Evolutionary conservation across 257 asterid genomes (phyloP).

Genomic region (Prunella vulgaris): DNA sequence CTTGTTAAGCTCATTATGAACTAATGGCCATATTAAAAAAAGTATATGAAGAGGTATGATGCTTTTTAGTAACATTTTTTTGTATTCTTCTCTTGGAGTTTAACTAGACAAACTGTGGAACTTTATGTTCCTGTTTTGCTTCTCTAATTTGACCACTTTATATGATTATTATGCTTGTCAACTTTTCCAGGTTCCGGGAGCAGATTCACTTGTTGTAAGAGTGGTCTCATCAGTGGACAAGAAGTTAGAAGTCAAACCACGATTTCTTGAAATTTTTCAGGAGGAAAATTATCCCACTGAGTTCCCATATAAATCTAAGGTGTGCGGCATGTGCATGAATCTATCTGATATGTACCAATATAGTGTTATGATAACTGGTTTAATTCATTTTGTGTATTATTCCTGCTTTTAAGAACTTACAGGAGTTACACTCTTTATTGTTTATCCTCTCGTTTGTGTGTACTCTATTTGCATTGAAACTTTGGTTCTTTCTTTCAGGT

Average conservation of each 20-base stretch:
- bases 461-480: slow-evolving; percentile 11
- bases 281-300: slow-evolving; percentile 86
- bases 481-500: slow-evolving; percentile 53
- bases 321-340: slow-evolving; percentile 25
- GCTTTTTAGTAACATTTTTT: not conserved
- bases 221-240: slow-evolving; percentile 98
- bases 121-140: not conserved
- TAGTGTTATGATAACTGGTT: slow-evolving; percentile 5
- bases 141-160: not conserved
- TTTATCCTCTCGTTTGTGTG: not conserved
- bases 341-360: not conserved
- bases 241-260: slow-evolving; percentile 88
- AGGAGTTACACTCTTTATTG: not conserved
- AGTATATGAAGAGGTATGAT: not conserved
- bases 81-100: not conserved
- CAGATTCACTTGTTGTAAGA: slow-evolving; percentile 87
- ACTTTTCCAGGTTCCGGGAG: slow-evolving; percentile 81
- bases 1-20: not conserved
- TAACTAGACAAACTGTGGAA: not conserved
- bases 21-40: not conserved
- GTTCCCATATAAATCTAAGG: slow-evolving; percentile 95
- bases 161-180: slow-evolving; percentile 12
- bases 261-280: slow-evolving; percentile 91
- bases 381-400: slow-evolving; percentile 8
- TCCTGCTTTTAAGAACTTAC: not conserved